phyloP scores from a whole-genome alignment of 495 filamentous ascomycete species.

The Talaromyces wortmannii region DNA sequence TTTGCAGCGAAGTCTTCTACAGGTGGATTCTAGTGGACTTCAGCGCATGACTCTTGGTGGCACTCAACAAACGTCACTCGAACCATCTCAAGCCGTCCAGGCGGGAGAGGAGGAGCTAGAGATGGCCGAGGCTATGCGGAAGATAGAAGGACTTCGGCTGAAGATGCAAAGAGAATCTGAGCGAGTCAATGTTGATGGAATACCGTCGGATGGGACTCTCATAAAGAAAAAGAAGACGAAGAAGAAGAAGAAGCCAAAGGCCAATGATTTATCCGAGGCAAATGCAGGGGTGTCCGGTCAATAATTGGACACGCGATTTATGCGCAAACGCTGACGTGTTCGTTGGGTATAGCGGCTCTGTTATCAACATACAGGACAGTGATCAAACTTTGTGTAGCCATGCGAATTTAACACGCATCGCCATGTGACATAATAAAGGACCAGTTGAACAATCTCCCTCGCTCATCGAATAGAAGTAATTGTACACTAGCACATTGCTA shows the following conservation, averaged over 20 bases:
- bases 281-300: neutral
- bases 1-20: slow-evolving; percentile 53
- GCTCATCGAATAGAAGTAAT: neutral
- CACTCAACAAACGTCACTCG: slow-evolving; percentile 15
- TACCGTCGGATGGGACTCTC: slow-evolving; percentile 61
- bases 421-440: neutral
- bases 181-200: slow-evolving; percentile 64
- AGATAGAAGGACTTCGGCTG: slow-evolving; percentile 75
- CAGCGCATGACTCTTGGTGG: slow-evolving; percentile 54
- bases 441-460: neutral
- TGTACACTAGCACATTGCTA: neutral
- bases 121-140: slow-evolving; percentile 75
- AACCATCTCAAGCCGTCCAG: slow-evolving; percentile 5
- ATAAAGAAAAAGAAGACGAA: slow-evolving; percentile 75
- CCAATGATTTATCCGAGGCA: neutral
- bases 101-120: slow-evolving; percentile 49
- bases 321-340: neutral
- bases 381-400: no score
- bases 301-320: neutral
- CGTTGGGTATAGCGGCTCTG: neutral
- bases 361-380: neutral
- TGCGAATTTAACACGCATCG: no score
- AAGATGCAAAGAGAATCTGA: slow-evolving; percentile 92
- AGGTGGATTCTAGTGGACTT: slow-evolving; percentile 80
- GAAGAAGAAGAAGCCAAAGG: slow-evolving; percentile 20